Conservation (phyloP, 2,329 filamentous ascomycete species). For the Scedosporium apiospermum region DNA sequence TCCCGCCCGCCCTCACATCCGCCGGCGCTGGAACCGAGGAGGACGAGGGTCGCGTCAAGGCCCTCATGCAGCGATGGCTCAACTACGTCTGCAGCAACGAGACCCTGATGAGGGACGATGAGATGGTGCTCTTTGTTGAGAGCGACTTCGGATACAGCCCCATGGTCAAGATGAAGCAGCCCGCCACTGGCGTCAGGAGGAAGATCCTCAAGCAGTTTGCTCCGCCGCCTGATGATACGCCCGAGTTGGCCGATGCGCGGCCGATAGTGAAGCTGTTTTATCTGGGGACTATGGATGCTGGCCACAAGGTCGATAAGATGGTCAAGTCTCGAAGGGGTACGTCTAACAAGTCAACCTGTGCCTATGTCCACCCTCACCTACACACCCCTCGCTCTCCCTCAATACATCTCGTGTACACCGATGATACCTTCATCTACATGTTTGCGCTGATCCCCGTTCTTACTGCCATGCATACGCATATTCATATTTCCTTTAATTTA, state of each 20-base stretch:
- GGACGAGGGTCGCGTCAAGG: slow-evolving; percentile 83
- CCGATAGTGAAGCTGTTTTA: slow-evolving; percentile 95
- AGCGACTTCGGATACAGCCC: slow-evolving; percentile 98
- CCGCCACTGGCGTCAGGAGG: slow-evolving; percentile 85
- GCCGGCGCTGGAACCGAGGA: slow-evolving; percentile 94
- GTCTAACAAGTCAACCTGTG: slow-evolving; percentile 12
- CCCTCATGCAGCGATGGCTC: slow-evolving; percentile 85
- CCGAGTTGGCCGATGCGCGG: slow-evolving; percentile 81
- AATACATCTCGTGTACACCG: background rate
- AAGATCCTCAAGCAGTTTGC: slow-evolving; percentile 98
- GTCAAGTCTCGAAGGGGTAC: slow-evolving; percentile 87
- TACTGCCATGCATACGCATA: background rate
- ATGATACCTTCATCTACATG: background rate
- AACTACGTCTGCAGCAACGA: slow-evolving; percentile 90
- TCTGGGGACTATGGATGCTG: slow-evolving; percentile 89
- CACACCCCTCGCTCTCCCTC: background rate
- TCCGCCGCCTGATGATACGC: slow-evolving; percentile 92
- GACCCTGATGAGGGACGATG: slow-evolving; percentile 86
- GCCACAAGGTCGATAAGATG: slow-evolving; percentile 89
- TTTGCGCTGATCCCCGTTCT: background rate
- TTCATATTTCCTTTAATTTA: background rate
- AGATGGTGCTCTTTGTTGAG: slow-evolving; percentile 98
- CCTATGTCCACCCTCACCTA: background rate
- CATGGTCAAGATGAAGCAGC: slow-evolving; percentile 90
- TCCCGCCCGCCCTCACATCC: slow-evolving; percentile 88